Evolutionary conservation across 2,329 filamentous ascomycete species (phyloP), one percentile per base, ranked within the genome.

Genomic region (Biscogniauxia marginata): DNA sequence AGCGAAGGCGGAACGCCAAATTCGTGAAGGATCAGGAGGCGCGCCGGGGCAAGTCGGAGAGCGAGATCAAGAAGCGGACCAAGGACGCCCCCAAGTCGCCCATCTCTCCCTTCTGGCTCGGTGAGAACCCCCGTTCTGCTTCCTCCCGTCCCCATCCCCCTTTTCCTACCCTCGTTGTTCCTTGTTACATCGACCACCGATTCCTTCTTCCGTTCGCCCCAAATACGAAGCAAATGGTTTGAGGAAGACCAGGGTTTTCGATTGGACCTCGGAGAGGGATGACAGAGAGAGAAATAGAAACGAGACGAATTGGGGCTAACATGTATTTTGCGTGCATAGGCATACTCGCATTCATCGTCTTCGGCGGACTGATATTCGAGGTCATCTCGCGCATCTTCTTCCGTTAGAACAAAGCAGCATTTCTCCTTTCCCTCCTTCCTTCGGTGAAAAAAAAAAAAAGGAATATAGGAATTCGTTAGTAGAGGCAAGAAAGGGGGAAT

Each of bases 1-100:
- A 95, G 79, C 87, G 90, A 73, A 85, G 85, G 70, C 86, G 88
- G 61, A 95, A 95, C 78, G 84, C 84, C 70, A 88, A 89, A 75
- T 96, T 91, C 75, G 86, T 82, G 64, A 87, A 88, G 72, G 81
- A 84, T 53, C 86, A 93, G 72, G 85, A 89, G 71, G 77, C 80
- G 58, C 89, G 87, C 71, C 88, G 89, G 73, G 90, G 90, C 75
- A 91, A 90, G 77, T 81, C 85, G n/a, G 81, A 85, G 56, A 77
- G 77, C 21, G 81, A 85, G 61, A 72, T 87, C 65, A 87, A 87
- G 80, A 84, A 85, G 76, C 76, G 76, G 60, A 67, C 64, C 65
- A 84, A 86, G 78, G 79, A 83, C 67, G 66, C 74, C 56, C 61
- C 72, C 55, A 86, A 86, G 79, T 81, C 83, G 55, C 81, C 85